A percentile compares a stretch with the other conserved stretches of the same genome.
phyloP scores from a whole-genome alignment of 768 basidiomycete genomes.

The Russula griseocarnosa region DNA sequence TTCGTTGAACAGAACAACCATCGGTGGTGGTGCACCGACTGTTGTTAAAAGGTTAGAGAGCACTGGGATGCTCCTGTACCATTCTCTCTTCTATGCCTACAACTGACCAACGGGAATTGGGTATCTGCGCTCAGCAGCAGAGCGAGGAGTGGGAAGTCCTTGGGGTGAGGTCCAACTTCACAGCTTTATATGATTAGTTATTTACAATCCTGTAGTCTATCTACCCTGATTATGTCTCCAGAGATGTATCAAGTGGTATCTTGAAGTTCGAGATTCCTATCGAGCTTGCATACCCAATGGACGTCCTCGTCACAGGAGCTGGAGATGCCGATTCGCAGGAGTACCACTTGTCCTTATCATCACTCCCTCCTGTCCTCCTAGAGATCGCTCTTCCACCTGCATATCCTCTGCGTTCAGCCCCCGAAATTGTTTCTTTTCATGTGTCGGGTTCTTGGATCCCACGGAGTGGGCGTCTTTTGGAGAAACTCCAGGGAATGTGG shows the following conservation, averaged over 20 bases:
- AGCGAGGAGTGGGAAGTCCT: slow-evolving; percentile 60
- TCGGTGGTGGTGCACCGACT: not conserved
- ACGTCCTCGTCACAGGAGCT: slow-evolving; percentile 39
- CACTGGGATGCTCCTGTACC: slow-evolving; percentile 4
- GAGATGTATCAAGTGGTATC: slow-evolving; percentile 35
- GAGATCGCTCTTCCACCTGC: slow-evolving; percentile 47
- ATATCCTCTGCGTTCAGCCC: slow-evolving; percentile 55
- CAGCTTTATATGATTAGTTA: slow-evolving; percentile 2
- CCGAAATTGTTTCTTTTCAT: slow-evolving; percentile 51
- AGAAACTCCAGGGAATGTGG: slow-evolving; percentile 54
- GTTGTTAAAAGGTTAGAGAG: not conserved
- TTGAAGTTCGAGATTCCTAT: slow-evolving; percentile 64
- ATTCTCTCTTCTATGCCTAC: slow-evolving; percentile 9
- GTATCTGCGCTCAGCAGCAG: slow-evolving; percentile 36
- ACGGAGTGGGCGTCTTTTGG: slow-evolving; percentile 37
- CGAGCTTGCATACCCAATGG: slow-evolving; percentile 48
- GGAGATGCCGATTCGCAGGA: slow-evolving; percentile 8
- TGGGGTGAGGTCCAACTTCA: slow-evolving; percentile 41
- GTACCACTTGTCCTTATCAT: slow-evolving; percentile 41
- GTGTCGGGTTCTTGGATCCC: slow-evolving; percentile 60
- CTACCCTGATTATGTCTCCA: slow-evolving; percentile 65
- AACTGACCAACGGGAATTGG: slow-evolving; percentile 17
- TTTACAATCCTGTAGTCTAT: slow-evolving; percentile 51
- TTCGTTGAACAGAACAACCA: not conserved
- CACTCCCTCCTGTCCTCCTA: slow-evolving; percentile 62